phyloP scores from a whole-genome alignment of 306 rosid genomes.

The Mimosa pudica region DNA sequence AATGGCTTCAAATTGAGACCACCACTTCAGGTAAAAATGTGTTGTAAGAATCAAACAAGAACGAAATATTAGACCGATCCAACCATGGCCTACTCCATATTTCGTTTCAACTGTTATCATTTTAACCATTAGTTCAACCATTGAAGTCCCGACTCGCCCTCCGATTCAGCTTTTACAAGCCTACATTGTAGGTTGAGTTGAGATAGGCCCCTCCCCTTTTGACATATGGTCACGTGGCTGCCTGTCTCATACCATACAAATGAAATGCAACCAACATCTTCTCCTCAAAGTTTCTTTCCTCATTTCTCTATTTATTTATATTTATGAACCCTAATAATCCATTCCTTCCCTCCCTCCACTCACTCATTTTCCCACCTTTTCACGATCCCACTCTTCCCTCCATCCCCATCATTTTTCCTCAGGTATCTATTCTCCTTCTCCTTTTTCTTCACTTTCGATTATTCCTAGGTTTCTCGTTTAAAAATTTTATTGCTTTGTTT shows the following conservation, averaged over 20 bases:
- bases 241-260: conserved; percentile 1
- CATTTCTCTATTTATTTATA: neutral
- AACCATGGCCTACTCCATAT: too few species aligned
- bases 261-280: conserved; percentile 35
- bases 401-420: conserved; percentile 14
- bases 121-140: too few species aligned
- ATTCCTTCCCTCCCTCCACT: conserved; percentile 2
- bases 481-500: neutral
- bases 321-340: conserved; percentile 45
- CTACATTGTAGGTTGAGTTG: conserved; percentile 2
- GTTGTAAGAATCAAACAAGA: too few species aligned
- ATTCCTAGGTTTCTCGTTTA: neutral
- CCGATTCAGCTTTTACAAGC: too few species aligned
- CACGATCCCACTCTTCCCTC: conserved; percentile 1
- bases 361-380: conserved; percentile 12
- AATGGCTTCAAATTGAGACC: too few species aligned
- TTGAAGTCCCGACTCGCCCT: too few species aligned
- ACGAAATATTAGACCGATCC: too few species aligned
- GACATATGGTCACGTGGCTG: conserved; percentile 44
- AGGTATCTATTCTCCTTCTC: conserved; percentile 26
- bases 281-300: conserved; percentile 2
- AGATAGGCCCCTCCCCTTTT: conserved; percentile 24
- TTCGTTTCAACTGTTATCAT: too few species aligned
- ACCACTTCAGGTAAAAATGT: too few species aligned
- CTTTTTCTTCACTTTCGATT: neutral